Conservation (phyloP, 257 asterid species). For the Solanum pinnatisectum region DNA sequence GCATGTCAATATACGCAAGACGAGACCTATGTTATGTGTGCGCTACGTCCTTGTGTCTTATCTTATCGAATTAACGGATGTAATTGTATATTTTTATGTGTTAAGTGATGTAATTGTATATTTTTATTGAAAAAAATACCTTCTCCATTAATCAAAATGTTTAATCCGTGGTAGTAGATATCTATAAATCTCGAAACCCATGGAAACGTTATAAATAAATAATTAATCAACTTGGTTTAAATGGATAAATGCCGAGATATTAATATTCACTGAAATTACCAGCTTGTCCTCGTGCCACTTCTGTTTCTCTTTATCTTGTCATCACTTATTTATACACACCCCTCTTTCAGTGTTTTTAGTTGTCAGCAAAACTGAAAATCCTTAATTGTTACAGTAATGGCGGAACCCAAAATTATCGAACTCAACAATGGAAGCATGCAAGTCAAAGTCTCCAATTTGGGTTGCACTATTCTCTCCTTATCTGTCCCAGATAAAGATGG, state of each 20-base stretch:
- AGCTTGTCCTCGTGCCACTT: neutral
- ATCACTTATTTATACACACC: neutral
- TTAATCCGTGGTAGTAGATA: too few relatives aligned
- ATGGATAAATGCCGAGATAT: neutral
- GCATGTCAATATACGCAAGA: too few relatives aligned
- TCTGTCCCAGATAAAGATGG: conserved; percentile 78
- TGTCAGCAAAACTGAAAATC: neutral
- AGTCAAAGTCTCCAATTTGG: conserved; percentile 63
- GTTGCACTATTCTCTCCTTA: conserved; percentile 89
- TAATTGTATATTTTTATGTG: too few relatives aligned
- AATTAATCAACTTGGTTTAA: neutral
- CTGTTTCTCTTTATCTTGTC: neutral
- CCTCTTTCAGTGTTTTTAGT: neutral
- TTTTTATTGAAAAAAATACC: neutral
- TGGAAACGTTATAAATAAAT: too few relatives aligned
- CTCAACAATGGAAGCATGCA: conserved; percentile 79
- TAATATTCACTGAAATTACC: neutral
- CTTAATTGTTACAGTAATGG: conserved; percentile 25
- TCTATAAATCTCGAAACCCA: too few relatives aligned
- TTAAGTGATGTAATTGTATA: too few relatives aligned
- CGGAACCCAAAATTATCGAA: conserved; percentile 72
- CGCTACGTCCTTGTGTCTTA: too few relatives aligned
- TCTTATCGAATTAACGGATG: too few relatives aligned
- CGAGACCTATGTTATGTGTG: too few relatives aligned
- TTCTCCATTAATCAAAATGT: too few relatives aligned